Percentiles rank a stretch among this genome's conserved stretches.
Conservation (phyloP, 768 basidiomycete species). For the Boletus sp. region DNA sequence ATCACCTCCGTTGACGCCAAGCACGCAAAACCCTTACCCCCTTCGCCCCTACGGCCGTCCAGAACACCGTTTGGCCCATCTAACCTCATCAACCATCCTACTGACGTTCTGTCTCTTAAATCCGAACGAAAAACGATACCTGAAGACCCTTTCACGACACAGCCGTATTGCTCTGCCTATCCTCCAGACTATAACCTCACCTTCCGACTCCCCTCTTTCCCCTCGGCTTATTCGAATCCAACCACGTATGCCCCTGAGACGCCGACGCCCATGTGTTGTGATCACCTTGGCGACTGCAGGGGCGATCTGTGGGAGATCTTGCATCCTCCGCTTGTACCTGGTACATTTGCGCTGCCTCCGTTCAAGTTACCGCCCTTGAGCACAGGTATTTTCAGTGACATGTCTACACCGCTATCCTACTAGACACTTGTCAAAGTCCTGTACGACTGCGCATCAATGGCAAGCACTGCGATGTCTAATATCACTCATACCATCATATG, state of each 20-base stretch:
- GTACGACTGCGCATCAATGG: background rate
- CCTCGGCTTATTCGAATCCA: background rate
- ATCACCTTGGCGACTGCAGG: slow-evolving; percentile 22
- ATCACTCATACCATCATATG: too few species aligned
- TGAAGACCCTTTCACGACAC: slow-evolving; percentile 19
- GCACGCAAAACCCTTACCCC: slow-evolving; percentile 19
- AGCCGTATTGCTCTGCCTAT: background rate
- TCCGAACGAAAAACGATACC: background rate
- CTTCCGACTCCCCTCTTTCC: slow-evolving; percentile 17
- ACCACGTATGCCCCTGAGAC: slow-evolving; percentile 17
- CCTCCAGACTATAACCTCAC: background rate
- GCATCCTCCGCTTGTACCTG: slow-evolving; percentile 22
- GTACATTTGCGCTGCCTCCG: slow-evolving; percentile 20
- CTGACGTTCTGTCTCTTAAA: background rate
- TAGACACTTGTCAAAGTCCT: background rate
- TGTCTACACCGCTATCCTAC: background rate
- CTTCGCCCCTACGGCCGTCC: slow-evolving; percentile 6
- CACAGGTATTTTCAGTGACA: slow-evolving; percentile 9
- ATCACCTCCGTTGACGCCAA: slow-evolving; percentile 27
- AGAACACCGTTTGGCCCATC: slow-evolving; percentile 14
- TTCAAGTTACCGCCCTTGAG: slow-evolving; percentile 23
- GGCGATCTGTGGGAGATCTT: slow-evolving; percentile 25
- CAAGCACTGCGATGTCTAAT: too few species aligned
- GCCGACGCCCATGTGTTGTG: slow-evolving; percentile 25
- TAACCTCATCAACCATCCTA: slow-evolving; percentile 5